Evolutionary conservation across 2,329 filamentous ascomycete species (phyloP).

Genomic region (Aspergillus sclerotialis): DNA sequence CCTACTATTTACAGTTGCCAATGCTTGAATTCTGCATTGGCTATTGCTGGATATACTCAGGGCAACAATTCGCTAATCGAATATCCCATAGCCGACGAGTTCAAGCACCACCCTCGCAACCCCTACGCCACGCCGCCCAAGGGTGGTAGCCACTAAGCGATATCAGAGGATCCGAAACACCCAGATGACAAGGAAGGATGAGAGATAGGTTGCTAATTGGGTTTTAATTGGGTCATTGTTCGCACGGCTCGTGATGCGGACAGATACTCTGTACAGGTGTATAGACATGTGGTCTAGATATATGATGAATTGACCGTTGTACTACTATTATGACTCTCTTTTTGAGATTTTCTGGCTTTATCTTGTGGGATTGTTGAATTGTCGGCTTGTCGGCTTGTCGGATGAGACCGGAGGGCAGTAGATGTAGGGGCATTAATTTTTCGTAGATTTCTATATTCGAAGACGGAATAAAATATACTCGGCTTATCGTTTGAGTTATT

Average conservation of each 20-base stretch:
- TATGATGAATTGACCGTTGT: constrained; percentile 34
- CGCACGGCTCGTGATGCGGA: constrained; percentile 18
- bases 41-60: not conserved
- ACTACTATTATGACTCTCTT: constrained; percentile 19
- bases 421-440: no score
- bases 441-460: no score
- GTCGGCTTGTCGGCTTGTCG: no score
- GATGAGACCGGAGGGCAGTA: no score
- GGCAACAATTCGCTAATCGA: no score
- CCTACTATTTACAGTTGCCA: no score
- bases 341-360: no score
- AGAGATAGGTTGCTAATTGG: constrained; percentile 12
- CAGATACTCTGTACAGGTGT: constrained; percentile 33
- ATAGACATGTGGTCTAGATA: constrained; percentile 28
- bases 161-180: constrained; percentile 11
- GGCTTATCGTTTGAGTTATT: no score
- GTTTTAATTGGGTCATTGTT: constrained; percentile 13
- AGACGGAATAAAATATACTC: no score
- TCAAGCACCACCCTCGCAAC: constrained; percentile 94
- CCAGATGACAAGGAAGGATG: constrained; percentile 10
- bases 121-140: constrained; percentile 34
- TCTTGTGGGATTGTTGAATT: no score
- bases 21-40: not conserved
- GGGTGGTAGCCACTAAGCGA: constrained; percentile 23
- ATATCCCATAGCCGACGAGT: constrained; percentile 70